Percentiles rank a stretch among this genome's conserved stretches.
Evolutionary conservation across 78 protist species (phyloP).

Genomic region (Cyanophora paradoxa): DNA sequence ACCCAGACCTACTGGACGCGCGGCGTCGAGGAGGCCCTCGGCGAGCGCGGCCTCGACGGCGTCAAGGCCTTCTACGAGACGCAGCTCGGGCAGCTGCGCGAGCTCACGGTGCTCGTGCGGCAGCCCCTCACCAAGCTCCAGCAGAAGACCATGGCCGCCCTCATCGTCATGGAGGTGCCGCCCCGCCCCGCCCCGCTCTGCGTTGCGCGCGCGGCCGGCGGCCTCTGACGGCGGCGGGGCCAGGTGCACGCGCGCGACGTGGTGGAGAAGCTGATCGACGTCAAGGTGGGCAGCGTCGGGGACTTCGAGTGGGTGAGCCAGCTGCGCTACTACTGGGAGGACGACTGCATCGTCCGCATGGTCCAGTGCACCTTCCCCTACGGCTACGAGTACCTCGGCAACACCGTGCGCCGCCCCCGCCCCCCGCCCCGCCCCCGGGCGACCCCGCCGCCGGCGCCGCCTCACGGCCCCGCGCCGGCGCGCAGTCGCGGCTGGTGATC

Average conservation of each 20-base stretch:
- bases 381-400: slow-evolving; percentile 81
- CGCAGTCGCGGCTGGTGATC: slow-evolving; percentile 64
- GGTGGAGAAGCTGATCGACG: slow-evolving; percentile 34
- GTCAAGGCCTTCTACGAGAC: background rate
- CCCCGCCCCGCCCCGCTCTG: too few species aligned
- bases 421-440: too few species aligned
- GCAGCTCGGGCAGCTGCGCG: slow-evolving; percentile 30
- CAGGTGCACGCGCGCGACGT: slow-evolving; percentile 70
- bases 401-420: slow-evolving; percentile 49
- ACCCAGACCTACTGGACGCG: slow-evolving; percentile 39
- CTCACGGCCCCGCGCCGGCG: too few species aligned
- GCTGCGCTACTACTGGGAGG: slow-evolving; percentile 70
- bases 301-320: slow-evolving; percentile 76
- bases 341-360: slow-evolving; percentile 48
- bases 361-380: slow-evolving; percentile 40
- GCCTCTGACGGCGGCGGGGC: too few species aligned
- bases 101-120: slow-evolving; percentile 26
- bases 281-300: background rate
- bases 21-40: slow-evolving; percentile 24
- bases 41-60: background rate
- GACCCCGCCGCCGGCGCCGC: too few species aligned
- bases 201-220: background rate
- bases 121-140: slow-evolving; percentile 23
- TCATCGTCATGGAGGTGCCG: slow-evolving; percentile 73
- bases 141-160: slow-evolving; percentile 35